These are phyloP conservation scores for Leccinum uliginosum DNA, from an alignment of 768 basidiomycete species.

Conservation along the genomic window DNA sequence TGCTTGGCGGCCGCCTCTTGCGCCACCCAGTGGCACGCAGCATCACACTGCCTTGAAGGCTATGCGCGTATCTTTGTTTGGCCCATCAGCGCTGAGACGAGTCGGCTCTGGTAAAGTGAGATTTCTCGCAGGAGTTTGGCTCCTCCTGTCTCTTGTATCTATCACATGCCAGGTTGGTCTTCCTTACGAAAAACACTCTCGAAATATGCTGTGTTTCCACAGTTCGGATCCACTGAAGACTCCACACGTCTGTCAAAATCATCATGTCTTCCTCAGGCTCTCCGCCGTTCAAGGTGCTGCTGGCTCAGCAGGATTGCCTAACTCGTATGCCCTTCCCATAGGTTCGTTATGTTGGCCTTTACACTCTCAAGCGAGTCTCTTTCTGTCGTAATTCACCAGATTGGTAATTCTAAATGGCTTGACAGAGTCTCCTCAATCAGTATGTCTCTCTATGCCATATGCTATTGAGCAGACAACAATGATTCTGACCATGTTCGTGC, in stretches of 20 bases:
- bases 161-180: not conserved
- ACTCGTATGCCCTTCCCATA: not conserved
- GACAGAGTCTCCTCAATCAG: no score
- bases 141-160: not conserved
- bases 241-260: not conserved
- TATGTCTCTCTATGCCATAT: no score
- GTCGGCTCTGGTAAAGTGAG: no score
- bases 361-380: not conserved
- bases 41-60: no score
- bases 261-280: not conserved
- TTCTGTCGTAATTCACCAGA: not conserved
- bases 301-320: not conserved
- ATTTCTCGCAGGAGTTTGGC: not conserved
- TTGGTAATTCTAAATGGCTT: not conserved
- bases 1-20: no score
- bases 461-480: no score
- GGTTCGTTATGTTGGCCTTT: not conserved
- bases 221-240: not conserved
- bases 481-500: not conserved
- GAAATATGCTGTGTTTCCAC: not conserved
- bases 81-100: no score
- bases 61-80: no score
- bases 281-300: not conserved
- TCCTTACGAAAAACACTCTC: not conserved
- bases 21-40: no score